These are phyloP conservation scores for Coemansia sp. DNA, from an alignment of 192 early-diverging fungal species.

Conservation along the genomic window DNA sequence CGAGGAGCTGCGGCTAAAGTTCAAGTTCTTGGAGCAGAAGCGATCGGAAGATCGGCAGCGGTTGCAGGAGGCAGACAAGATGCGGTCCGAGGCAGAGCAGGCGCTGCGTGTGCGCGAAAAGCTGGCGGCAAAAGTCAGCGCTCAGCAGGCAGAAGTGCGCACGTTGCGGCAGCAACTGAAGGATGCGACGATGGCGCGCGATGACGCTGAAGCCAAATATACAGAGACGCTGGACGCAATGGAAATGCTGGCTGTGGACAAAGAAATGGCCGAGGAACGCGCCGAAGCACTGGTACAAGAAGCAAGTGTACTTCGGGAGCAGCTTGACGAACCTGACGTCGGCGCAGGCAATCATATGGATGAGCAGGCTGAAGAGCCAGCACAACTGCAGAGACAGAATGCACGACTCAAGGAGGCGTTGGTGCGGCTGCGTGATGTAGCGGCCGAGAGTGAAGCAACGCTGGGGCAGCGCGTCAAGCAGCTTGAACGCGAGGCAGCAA, in stretches of 20 bases:
- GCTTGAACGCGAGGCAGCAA: conserved; percentile 69
- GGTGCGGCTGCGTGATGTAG: conserved; percentile 77
- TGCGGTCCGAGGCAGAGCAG: conserved; percentile 72
- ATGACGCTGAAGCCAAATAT: conserved; percentile 65
- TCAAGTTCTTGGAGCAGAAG: conserved; percentile 75
- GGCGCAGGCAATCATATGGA: conserved; percentile 42
- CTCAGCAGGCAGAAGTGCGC: conserved; percentile 73
- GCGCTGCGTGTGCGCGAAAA: conserved; percentile 65
- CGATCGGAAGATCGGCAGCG: conserved; percentile 77
- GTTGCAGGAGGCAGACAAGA: conserved; percentile 69
- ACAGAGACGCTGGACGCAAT: conserved; percentile 73
- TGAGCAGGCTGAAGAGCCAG: conserved; percentile 3
- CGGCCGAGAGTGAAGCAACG: conserved; percentile 69
- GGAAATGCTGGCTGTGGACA: conserved; percentile 87
- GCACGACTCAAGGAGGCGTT: conserved; percentile 88
- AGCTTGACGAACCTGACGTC: conserved; percentile 76
- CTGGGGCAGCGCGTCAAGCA: conserved; percentile 61
- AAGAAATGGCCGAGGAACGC: conserved; percentile 88
- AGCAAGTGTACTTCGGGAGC: conserved; percentile 69
- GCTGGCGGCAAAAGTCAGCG: conserved; percentile 65
- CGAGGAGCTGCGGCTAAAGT: conserved; percentile 77
- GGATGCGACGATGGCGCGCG: conserved; percentile 61
- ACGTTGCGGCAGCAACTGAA: conserved; percentile 62
- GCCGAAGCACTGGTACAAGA: conserved; percentile 77
- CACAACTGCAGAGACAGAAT: conserved; percentile 78